Conservation (phyloP, 768 basidiomycete species). For the Leucocoprinus birnbaumii region DNA sequence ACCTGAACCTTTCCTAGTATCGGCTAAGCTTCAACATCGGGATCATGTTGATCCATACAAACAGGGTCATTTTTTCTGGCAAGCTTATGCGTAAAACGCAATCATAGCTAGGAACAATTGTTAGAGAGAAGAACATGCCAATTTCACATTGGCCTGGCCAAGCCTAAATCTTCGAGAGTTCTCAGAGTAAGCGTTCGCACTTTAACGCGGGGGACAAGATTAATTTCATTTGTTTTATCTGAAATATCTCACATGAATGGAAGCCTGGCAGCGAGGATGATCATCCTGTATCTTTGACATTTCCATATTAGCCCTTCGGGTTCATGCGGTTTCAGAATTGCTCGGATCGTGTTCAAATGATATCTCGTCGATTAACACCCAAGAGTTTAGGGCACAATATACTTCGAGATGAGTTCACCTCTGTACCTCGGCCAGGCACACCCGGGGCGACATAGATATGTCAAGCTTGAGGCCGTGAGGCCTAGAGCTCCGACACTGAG, state of each 20-base stretch:
- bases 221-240: no score
- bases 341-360: background rate
- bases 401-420: background rate
- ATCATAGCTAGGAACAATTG: no score
- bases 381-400: background rate
- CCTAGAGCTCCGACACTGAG: no score
- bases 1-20: background rate
- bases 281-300: conserved; percentile 1
- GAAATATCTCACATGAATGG: background rate
- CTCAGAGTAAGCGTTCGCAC: no score
- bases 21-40: background rate
- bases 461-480: background rate
- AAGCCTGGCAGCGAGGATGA: background rate
- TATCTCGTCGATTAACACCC: background rate
- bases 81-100: no score
- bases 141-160: no score
- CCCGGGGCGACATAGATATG: background rate
- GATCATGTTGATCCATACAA: background rate
- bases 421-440: conserved; percentile 4
- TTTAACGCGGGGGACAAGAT: no score
- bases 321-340: conserved; percentile 1
- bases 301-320: conserved; percentile 2
- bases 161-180: no score
- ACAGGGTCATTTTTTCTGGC: no score
- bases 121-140: no score